These are phyloP conservation scores for Macrolepiota albuminosa DNA, from an alignment of 768 basidiomycete species.

Conservation along the genomic window DNA sequence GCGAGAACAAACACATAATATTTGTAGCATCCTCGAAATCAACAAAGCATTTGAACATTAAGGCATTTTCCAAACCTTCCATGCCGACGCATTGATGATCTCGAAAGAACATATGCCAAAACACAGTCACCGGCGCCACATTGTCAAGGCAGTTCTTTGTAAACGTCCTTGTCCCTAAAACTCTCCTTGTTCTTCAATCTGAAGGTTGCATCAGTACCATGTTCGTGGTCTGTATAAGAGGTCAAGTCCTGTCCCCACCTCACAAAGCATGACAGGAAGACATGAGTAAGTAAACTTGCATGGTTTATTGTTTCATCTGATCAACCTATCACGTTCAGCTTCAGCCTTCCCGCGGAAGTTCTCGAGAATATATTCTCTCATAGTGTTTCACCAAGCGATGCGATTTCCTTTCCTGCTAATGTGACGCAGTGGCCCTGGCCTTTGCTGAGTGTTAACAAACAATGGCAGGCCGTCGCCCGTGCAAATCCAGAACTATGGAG, in stretches of 20 bases:
- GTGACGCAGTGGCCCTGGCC: slow-evolving; percentile 6
- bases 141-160: not conserved
- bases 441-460: slow-evolving; percentile 4
- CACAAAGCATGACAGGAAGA: not conserved
- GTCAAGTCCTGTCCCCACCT: not conserved
- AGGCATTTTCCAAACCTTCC: not conserved
- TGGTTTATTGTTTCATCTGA: not conserved
- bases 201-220: not conserved
- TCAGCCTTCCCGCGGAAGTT: slow-evolving; percentile 4
- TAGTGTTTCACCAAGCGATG: not conserved
- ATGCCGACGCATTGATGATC: not conserved
- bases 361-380: slow-evolving; percentile 8
- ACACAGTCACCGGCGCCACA: not conserved
- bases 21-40: not conserved
- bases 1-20: not conserved
- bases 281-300: not conserved
- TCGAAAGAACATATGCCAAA: not conserved
- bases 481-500: slow-evolving; percentile 5
- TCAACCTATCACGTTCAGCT: not conserved
- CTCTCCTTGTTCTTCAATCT: not conserved
- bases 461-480: slow-evolving; percentile 3
- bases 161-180: not conserved
- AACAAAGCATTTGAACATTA: not conserved
- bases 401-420: not conserved
- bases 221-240: slow-evolving; percentile 1